Evolutionary conservation across 106 monocot genomes (phyloP).

Genomic region (Chionographis japonica): DNA sequence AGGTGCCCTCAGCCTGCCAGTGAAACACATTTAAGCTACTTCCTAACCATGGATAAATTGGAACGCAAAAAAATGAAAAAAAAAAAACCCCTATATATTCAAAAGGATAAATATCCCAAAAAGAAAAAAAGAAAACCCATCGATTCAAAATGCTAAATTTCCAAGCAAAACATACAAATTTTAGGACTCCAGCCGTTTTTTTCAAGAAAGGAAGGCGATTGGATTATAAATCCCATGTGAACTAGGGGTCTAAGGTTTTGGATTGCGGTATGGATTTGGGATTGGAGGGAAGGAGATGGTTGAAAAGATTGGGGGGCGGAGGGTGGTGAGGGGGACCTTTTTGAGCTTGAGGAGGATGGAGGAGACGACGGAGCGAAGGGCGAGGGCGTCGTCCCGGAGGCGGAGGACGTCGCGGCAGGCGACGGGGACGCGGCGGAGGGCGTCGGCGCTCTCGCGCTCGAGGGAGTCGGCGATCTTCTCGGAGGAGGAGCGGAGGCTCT

Average conservation of each 20-base stretch:
- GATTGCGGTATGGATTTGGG: too few species aligned
- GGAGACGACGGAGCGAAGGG: constrained; percentile 69
- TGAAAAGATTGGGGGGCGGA: background rate
- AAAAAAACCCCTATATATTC: too few species aligned
- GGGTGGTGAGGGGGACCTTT: constrained; percentile 33
- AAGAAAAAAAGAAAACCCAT: too few species aligned
- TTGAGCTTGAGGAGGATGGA: constrained; percentile 66
- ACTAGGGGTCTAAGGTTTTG: too few species aligned
- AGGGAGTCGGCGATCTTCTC: constrained; percentile 83
- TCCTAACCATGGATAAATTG: too few species aligned
- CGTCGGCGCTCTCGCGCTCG: constrained; percentile 72
- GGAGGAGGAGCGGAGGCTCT: constrained; percentile 71
- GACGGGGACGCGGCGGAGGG: constrained; percentile 74
- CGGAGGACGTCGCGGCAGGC: constrained; percentile 82
- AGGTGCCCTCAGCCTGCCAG: constrained; percentile 79
- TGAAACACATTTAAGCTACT: background rate
- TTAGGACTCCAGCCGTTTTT: background rate
- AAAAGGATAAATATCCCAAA: too few species aligned
- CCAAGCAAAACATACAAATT: background rate
- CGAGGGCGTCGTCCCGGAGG: constrained; percentile 78
- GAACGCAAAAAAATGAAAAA: too few species aligned
- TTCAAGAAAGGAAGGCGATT: too few species aligned
- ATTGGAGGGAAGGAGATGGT: too few species aligned
- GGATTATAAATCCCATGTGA: too few species aligned
- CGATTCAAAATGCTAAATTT: background rate